Conservation (phyloP, 2,329 filamentous ascomycete genomes). For the Chrysoporthe cubensis region DNA sequence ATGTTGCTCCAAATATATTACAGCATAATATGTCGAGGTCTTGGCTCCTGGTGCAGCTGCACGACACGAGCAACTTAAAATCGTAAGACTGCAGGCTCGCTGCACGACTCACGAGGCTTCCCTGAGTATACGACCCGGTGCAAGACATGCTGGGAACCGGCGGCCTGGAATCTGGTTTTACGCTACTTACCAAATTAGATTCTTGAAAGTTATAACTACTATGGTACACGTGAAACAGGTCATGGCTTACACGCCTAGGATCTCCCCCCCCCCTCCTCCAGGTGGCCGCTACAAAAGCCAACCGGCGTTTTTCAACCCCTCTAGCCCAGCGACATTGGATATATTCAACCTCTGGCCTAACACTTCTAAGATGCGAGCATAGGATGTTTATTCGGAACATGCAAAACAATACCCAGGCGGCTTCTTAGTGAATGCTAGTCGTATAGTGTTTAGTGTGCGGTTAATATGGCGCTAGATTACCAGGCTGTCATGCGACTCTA, state of each 20-base stretch:
- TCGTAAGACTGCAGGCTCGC: neutral
- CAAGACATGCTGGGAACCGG: neutral
- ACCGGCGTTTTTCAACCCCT: no score
- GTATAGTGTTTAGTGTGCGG: neutral
- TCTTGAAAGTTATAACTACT: neutral
- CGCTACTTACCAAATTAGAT: neutral
- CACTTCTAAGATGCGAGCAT: neutral
- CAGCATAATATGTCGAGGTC: no score
- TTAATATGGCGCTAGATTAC: no score
- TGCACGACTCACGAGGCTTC: neutral
- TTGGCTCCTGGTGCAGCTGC: no score
- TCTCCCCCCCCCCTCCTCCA: no score
- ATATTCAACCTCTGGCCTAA: neutral
- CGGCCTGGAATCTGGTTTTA: neutral
- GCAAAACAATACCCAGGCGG: neutral
- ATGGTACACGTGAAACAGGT: neutral
- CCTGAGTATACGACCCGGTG: neutral
- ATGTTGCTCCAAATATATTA: no score
- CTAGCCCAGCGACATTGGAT: no score
- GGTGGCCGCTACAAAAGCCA: no score
- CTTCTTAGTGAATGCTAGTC: neutral
- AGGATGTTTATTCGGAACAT: neutral
- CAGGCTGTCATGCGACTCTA: no score
- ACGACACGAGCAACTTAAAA: neutral
- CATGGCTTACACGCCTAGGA: neutral